These are phyloP conservation scores for Leccinellum albellum DNA, from an alignment of 768 basidiomycete species.

Conservation along the genomic window DNA sequence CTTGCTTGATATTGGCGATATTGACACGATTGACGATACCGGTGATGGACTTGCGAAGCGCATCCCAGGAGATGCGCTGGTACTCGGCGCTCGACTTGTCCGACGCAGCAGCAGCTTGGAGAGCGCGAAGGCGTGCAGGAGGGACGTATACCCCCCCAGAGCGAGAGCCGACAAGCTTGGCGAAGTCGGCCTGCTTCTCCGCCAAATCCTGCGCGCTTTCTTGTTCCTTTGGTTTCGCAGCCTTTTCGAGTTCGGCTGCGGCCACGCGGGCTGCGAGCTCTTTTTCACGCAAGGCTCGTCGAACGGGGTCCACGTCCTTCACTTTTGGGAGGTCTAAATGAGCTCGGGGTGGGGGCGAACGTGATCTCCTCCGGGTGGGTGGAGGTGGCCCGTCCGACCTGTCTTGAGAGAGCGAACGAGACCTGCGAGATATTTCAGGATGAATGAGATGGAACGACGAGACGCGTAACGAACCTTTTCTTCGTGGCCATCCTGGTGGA, in stretches of 20 bases:
- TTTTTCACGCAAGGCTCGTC: slow-evolving; percentile 72
- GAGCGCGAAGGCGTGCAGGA: slow-evolving; percentile 84
- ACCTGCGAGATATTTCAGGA: slow-evolving; percentile 33
- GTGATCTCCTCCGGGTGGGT: slow-evolving; percentile 39
- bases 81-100: slow-evolving; percentile 88
- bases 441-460: not conserved
- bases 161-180: slow-evolving; percentile 75
- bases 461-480: slow-evolving; percentile 33
- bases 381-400: slow-evolving; percentile 36
- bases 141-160: slow-evolving; percentile 97
- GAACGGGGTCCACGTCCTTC: slow-evolving; percentile 71
- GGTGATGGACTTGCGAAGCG: slow-evolving; percentile 93
- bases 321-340: slow-evolving; percentile 47
- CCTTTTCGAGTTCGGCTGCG: slow-evolving; percentile 62
- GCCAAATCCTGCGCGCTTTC: slow-evolving; percentile 42
- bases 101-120: slow-evolving; percentile 76
- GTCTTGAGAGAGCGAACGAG: slow-evolving; percentile 44
- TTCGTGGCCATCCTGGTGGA: slow-evolving; percentile 40
- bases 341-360: slow-evolving; percentile 32
- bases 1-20: slow-evolving; percentile 90
- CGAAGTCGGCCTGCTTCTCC: slow-evolving; percentile 83
- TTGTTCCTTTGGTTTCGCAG: slow-evolving; percentile 50
- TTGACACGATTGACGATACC: slow-evolving; percentile 99
- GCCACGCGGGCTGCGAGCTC: slow-evolving; percentile 71
- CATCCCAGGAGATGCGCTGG: slow-evolving; percentile 97